Base-by-base conservation (phyloP, 805 yeast genomes). In the Sugiyamaella qingdaonensis region DNA sequence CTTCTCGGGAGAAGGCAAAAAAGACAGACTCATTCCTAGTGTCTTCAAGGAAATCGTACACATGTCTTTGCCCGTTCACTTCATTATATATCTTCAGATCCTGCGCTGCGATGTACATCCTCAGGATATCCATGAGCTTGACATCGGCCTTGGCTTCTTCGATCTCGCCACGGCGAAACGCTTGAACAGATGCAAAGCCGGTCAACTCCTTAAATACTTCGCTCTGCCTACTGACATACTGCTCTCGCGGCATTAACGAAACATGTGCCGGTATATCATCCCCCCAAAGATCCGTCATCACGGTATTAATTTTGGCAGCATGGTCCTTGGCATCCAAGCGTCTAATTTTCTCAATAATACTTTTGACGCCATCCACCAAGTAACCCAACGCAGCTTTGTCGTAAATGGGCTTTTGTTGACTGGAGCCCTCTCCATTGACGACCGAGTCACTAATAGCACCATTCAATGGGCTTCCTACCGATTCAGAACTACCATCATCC, bases 51-150 rank as follows among this genome's bases (percentile, higher is more conserved):
- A 37, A 29, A 16, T 51, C 56, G 19, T 49, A 18, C 8, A 54
- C 45, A 21, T 24, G 21, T 37, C 46, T n/a, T 47, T 54, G 58
- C 50, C 55, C 57, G 49, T 54, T 57, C 2, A 59, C 61, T 46
- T 62, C 61, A 51, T 63, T 57, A 52, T 61, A 63, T 9, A 57
- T 46, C 21, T 55, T 57, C 53, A 61, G 65, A 49, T 65, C 69
- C 33, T 63, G 52, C 2, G 59, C 60, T n/a, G 67, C 66, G 51
- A 64, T 47, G 41, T 60, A 56, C 1, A 62, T 50, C 51, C 62
- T 62, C 36, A 62, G 51, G 29, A 58, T 56, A 13, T 54, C 46
- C 39, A 51, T 46, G n/a, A 64, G 56, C 31, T 43, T 51, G 29
- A 35, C 39, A 47, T 59, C 53, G 42, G 48, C 33, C 11, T 18